Base-by-base conservation (phyloP, 1,284 basidiomycete species). In the Cystobasidium sp. region DNA sequence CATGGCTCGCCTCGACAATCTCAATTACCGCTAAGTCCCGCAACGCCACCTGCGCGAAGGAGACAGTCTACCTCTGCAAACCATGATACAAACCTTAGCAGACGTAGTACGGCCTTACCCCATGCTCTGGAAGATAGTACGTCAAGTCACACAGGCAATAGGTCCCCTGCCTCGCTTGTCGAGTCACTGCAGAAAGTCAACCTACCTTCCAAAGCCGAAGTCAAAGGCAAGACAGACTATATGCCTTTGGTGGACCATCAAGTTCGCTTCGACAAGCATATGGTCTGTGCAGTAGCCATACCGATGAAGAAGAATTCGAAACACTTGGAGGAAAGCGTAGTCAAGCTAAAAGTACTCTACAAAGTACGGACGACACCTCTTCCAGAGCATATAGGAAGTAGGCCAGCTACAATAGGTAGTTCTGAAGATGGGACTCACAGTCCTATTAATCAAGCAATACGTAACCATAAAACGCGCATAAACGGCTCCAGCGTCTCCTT, bases 241-340 rank as follows among this genome's bases (percentile, higher is more conserved):
- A 58, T 76, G 24, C 75, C 75, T 7, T 71, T 79, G 12, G 73
- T 75, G 5, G 46, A 62, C 8, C 76, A 78, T 74, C 75, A 76
- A 3, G 75, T 71, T 20, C 75, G 74, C 0, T 78, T 79, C 61
- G 63, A 77, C 41, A 71, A 77, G 49, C 75, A 76, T 18, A 75
- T 80, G 47, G 58, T 70, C 1, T 80, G 79, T 68, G 78, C 78
- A 20, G 78, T 80, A 18, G 55, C 71, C 9, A 77, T 80, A 20
- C 74, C 79, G 12, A 22, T 76, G 53, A 16, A 61, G 51, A 67
- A 72, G 22, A 53, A 63, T 18, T 56, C 73, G 18, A 73, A 76
- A 55, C 64, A 75, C 10, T 71, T 80, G 0, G 78, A 80, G 44
- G 69, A 75, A 4, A 76, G 64, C 9, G 65, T 75, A 1, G 62